Evolutionary conservation across 208 protist species (phyloP), one percentile per base, ranked within the genome.

Genomic region (Trypanosoma platydactyli): DNA sequence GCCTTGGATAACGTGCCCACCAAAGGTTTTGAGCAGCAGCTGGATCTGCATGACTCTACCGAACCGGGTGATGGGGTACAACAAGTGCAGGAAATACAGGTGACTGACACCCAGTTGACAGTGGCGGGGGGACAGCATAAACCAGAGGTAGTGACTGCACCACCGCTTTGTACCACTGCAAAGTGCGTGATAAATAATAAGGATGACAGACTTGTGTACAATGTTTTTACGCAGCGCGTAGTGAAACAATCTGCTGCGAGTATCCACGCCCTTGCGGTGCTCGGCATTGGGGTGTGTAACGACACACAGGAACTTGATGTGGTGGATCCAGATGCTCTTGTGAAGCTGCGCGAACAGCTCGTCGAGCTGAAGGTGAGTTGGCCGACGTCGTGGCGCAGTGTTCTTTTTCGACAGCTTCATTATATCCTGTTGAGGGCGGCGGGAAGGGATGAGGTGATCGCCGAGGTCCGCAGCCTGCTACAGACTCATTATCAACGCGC

Each of bases 221-320:
- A 95, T 67, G 66, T 91, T 25, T 95, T 95, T 74, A 95, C 86
- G 15, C 79, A 84, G 3, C 86, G 90, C 49, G 78, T 95, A 15
- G 77, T 76, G 12, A 77, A 80, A 67, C 57, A 70, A 2, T 76
- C 71, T 42, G 79, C 87, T 6, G 30, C 77, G 5, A 76, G 64
- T 38, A 65, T 95, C 5, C 77, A 69, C 20, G 9, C 68, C 13
- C 81, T 95, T 15, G 56, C 71, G 0, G 46, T 89, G 18, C 24
- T 94, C 16, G 90, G 90, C 22, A 81, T 95, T 65, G 72, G 59
- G n/a, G 75, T 91, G 3, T 51, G 81, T 40, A 49, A 50, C 5
- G 69, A 72, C 6, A 69, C 73, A 24, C 81, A 77, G 0, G 73
- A 85, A 46, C 80, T 95, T 22, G 52, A 59, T 13, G 59, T 94